phyloP scores from a whole-genome alignment of 805 yeast species.

The Ogataea philodendri region DNA sequence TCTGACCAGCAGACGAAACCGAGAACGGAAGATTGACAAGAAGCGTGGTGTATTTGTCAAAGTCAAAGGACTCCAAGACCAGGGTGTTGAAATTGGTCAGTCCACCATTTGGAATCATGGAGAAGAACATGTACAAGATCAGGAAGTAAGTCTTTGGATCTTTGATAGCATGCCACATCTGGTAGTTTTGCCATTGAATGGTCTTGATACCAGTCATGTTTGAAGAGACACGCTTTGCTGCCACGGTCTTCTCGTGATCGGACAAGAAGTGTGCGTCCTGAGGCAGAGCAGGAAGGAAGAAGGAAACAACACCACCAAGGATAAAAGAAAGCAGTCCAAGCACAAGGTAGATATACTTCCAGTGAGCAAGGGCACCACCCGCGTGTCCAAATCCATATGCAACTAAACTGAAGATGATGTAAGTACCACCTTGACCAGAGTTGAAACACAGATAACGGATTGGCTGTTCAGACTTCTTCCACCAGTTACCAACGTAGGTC shows the following conservation, averaged over 20 bases:
- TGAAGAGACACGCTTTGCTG: conserved; percentile 7
- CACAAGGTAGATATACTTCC: conserved; percentile 59
- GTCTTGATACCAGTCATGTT: conserved; percentile 19
- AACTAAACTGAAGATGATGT: conserved; percentile 46
- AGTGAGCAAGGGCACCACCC: conserved; percentile 42
- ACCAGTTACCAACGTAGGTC: conserved; percentile 55
- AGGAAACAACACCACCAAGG: conserved; percentile 21
- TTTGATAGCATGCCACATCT: conserved; percentile 22
- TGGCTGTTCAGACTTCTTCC: conserved; percentile 46
- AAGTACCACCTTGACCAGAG: conserved; percentile 43
- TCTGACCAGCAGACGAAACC: conserved; percentile 26
- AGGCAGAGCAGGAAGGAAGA: conserved; percentile 40
- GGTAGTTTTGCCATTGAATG: conserved; percentile 26
- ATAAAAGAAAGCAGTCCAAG: conserved; percentile 55
- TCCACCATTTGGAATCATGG: conserved; percentile 33
- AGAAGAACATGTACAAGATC: conserved; percentile 23
- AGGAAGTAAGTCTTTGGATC: conserved; percentile 26
- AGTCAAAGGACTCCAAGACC: conserved; percentile 22
- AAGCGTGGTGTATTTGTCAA: conserved; percentile 17
- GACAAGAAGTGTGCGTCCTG: conserved; percentile 42
- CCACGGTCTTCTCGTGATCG: conserved; percentile 35
- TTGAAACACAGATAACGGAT: conserved; percentile 37
- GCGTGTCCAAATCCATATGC: conserved; percentile 51
- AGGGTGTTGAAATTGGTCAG: conserved; percentile 29
- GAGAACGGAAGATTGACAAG: conserved; percentile 21